Base-by-base conservation (phyloP, 2,329 filamentous ascomycete species). In the Ascochyta fabae region DNA sequence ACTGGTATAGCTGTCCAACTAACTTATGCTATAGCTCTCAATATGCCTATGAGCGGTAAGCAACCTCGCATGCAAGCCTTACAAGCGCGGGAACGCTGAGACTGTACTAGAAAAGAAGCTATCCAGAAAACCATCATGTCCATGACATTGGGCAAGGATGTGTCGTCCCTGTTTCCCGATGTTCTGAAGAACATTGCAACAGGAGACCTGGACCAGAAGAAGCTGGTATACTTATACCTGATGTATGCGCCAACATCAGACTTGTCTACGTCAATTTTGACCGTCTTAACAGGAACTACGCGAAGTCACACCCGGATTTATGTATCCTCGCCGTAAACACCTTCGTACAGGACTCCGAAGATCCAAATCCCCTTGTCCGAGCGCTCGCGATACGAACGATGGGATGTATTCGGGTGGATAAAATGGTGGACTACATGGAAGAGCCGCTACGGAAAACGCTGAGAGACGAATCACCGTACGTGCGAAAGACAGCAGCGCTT, bases 121-220 rank as follows among this genome's bases (percentile, higher is more conserved):
- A 99, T 99, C 68, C 95, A 99, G 76, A 98, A 96, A 84, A 99
- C 95, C 63, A 99, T 99, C 80, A 98, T 98, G 93, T 93, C 95
- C 75, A 99, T 99, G 95, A 99, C 95, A 1, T 78, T 99, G 68
- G 95, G 95, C 77, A 99, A 99, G 79, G 95, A 99, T 79, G 95
- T 99, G 57, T 99, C 95, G 49, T 91, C 93, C 53, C 82, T 99
- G 62, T 99, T 99, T 75, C 95, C 95, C 2, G 95, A 99, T 74
- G 95, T 99, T 31, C 82, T 99, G 62, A 99, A 99, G 84, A 99
- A 99, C 74, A 99, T 99, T 77, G 95, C 95, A 55, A 99, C 95
- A 1, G 83, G 80, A 41, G 95, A 99, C 72, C 80, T 99, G 61
- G 95, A 99, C 76, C 95, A 99, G 82, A 99, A 99, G 86, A 99